Evolutionary conservation across 371 early-diverging fungal species (phyloP), one percentile per base, ranked within the genome.

Genomic region (Mortierella sp.): DNA sequence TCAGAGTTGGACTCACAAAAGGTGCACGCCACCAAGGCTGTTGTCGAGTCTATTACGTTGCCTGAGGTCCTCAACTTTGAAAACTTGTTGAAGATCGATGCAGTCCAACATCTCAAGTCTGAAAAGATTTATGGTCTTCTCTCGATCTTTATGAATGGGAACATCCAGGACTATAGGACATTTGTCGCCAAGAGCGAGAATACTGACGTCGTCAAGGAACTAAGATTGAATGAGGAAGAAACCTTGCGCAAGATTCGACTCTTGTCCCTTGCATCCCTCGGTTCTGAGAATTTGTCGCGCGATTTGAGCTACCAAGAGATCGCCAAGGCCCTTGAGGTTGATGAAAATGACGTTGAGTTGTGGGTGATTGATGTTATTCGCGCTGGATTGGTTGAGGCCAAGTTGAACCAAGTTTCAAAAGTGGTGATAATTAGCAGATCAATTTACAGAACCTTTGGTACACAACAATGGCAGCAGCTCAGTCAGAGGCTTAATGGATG

Each of bases 331-430:
- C 85, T 97, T 57, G 90, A 90, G 69, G 90, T 97, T 57, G 83
- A 86, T 9, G 91, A 90, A 64, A 89, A 87, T 19, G 95, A 96
- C 40, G 95, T 96, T 9, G 97, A 97, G 86, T 83, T 95, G 87
- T 95, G 95, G 95, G 92, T 96, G 26, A 96, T 98, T 84, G 95
- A 96, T 83, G 91, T 90, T 13, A 96, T 97, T 67, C 94, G 96
- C 32, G 92, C 95, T 40, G 95, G 96, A 55, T 87, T 98, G 65
- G 90, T 97, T 22, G 96, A 97, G 81, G 97, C 96, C 72, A 95
- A 95, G 84, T 90, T 98, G 85, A 93, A 97, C 86, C 98, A 97
- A 86, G 86, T 97, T 35, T 88, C 90, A 76, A 89, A 90, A 78
- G 90, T 93, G 9, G 92, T 95, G n/a, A 66, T 83, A 10, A 82